Conservation (phyloP, 2,329 filamentous ascomycete species). For the Aspergillus sojae region DNA sequence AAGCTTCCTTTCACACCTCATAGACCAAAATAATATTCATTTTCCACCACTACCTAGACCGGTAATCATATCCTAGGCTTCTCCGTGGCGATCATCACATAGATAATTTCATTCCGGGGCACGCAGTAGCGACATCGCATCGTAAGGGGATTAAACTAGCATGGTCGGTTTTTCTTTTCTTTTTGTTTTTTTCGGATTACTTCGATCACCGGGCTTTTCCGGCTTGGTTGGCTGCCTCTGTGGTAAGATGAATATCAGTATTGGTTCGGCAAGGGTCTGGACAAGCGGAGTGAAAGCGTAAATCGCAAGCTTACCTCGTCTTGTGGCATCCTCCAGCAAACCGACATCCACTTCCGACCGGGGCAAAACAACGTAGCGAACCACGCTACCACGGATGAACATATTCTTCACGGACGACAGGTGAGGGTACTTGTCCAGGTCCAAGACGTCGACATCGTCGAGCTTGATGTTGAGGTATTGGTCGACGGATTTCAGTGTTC, state of each 20-base stretch:
- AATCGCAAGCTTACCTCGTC: slow-evolving; percentile 64
- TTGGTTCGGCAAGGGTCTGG: background rate
- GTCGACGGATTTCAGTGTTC: slow-evolving; percentile 94
- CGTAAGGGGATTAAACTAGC: slow-evolving; percentile 21
- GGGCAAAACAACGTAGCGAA: slow-evolving; percentile 88
- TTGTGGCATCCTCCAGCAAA: slow-evolving; percentile 85
- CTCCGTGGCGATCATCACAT: slow-evolving; percentile 5
- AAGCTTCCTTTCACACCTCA: background rate
- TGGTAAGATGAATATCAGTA: slow-evolving; percentile 15
- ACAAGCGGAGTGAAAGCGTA: background rate
- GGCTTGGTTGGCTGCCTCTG: slow-evolving; percentile 55
- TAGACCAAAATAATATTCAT: background rate
- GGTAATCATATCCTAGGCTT: background rate
- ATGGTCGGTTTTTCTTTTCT: background rate
- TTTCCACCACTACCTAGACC: background rate
- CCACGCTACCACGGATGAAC: slow-evolving; percentile 91
- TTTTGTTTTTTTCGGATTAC: background rate
- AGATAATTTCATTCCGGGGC: slow-evolving; percentile 3
- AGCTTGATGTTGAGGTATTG: slow-evolving; percentile 99
- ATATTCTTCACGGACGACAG: slow-evolving; percentile 90
- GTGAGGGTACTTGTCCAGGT: slow-evolving; percentile 94
- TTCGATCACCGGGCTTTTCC: slow-evolving; percentile 48
- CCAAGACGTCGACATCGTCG: slow-evolving; percentile 88
- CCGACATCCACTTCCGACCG: slow-evolving; percentile 81
- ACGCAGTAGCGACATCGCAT: slow-evolving; percentile 9